Conservation (phyloP, 148 eudicot species). For the Cornus kousa region DNA sequence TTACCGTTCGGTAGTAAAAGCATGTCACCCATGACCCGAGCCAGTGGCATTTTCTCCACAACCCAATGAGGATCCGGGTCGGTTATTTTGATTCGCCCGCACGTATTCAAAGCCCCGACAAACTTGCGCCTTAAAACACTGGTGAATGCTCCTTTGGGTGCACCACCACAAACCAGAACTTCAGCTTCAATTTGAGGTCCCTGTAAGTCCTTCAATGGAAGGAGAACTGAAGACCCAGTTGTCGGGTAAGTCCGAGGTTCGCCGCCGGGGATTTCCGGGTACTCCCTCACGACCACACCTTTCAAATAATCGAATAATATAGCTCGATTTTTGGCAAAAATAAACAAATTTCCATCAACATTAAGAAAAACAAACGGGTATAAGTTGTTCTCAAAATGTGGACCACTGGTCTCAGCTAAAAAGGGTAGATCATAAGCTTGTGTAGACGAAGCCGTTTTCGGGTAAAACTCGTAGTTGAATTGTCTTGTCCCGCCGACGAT, state of each 20-base stretch:
- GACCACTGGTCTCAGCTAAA: slow-evolving; percentile 41
- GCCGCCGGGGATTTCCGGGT: slow-evolving; percentile 58
- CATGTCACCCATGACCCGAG: too few relatives aligned
- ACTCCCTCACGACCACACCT: slow-evolving; percentile 37
- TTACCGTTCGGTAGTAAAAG: too few relatives aligned
- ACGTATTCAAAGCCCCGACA: slow-evolving; percentile 32
- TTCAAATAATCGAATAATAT: slow-evolving; percentile 56
- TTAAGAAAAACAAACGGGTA: too few relatives aligned
- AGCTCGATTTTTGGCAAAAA: slow-evolving; percentile 45
- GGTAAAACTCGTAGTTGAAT: slow-evolving; percentile 64
- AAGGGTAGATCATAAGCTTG: slow-evolving; percentile 34
- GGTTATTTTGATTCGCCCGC: slow-evolving; percentile 21
- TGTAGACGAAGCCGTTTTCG: slow-evolving; percentile 23
- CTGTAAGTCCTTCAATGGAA: too few relatives aligned
- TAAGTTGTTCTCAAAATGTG: slow-evolving; percentile 48
- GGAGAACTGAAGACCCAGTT: slow-evolving; percentile 4
- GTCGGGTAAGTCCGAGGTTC: slow-evolving; percentile 73
- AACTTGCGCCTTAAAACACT: slow-evolving; percentile 10
- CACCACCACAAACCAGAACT: slow-evolving; percentile 40
- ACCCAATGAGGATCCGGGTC: too few relatives aligned
- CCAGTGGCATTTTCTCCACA: too few relatives aligned
- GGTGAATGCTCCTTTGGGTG: slow-evolving; percentile 32
- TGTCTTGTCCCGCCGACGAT: slow-evolving; percentile 58
- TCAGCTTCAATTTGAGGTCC: too few relatives aligned
- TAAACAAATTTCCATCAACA: too few relatives aligned